These are phyloP conservation scores for Tuber aestivum DNA, from an alignment of 495 filamentous ascomycete genomes.

Conservation along the genomic window DNA sequence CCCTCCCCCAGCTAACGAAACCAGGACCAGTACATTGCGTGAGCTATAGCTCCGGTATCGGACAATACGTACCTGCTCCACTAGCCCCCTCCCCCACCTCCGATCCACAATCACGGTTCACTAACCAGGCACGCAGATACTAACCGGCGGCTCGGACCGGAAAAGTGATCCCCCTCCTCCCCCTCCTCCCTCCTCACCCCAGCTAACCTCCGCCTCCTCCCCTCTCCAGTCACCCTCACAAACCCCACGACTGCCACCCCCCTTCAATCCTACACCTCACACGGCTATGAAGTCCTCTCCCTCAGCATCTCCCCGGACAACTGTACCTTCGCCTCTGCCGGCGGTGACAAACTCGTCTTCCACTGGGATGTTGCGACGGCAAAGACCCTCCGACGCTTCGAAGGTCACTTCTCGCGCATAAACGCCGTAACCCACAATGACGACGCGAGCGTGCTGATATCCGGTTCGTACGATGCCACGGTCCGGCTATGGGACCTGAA, in stretches of 20 bases:
- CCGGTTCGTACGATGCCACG: constrained; percentile 72
- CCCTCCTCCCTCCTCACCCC: constrained; percentile 38
- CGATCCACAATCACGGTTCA: constrained; percentile 9
- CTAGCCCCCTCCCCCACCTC: not conserved
- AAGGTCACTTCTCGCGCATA: constrained; percentile 64
- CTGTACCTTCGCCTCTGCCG: constrained; percentile 68
- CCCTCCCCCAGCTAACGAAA: not conserved
- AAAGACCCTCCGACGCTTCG: constrained; percentile 65
- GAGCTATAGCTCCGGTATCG: constrained; percentile 60
- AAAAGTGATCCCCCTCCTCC: constrained; percentile 61
- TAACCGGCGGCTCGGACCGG: constrained; percentile 82
- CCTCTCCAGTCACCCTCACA: constrained; percentile 42
- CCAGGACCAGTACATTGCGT: constrained; percentile 68
- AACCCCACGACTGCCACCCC: constrained; percentile 47
- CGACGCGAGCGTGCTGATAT: constrained; percentile 63
- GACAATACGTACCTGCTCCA: constrained; percentile 53
- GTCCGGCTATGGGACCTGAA: constrained; percentile 82
- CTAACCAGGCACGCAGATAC: constrained; percentile 51
- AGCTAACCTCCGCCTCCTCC: constrained; percentile 15
- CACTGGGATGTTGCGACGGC: constrained; percentile 87
- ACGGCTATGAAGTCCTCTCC: constrained; percentile 84
- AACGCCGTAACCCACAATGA: constrained; percentile 71
- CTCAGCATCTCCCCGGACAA: constrained; percentile 71
- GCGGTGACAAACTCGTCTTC: constrained; percentile 84
- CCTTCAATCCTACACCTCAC: constrained; percentile 80